Conservation (phyloP, 2,329 filamentous ascomycete genomes). For the Ophiostoma fasciatum region DNA sequence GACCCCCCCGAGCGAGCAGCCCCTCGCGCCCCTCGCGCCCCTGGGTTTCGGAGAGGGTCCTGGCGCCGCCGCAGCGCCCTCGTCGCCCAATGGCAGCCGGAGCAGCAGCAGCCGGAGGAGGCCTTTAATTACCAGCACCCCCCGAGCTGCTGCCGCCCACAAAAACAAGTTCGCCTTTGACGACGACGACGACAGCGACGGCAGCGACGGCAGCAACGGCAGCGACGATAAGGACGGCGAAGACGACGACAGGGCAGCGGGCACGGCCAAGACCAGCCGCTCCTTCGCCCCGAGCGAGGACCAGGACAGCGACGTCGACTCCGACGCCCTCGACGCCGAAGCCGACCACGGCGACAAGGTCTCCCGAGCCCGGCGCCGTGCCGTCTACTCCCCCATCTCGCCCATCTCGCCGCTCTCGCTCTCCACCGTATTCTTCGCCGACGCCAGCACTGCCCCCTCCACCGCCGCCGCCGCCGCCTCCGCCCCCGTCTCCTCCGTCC, state of each 20-base stretch:
- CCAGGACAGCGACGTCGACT: conserved; percentile 2
- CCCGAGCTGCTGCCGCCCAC: conserved; percentile 1
- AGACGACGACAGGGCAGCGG: too few species aligned
- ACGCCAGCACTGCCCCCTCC: conserved; percentile 14
- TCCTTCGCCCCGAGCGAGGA: too few species aligned
- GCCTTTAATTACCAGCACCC: neutral
- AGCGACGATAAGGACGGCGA: too few species aligned
- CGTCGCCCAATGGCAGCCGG: conserved; percentile 2
- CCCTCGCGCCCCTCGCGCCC: too few species aligned
- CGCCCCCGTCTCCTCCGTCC: conserved; percentile 1
- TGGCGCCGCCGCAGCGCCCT: conserved; percentile 1
- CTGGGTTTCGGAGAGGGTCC: conserved; percentile 6
- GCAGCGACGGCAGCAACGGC: conserved; percentile 1
- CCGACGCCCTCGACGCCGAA: too few species aligned
- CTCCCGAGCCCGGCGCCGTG: too few species aligned
- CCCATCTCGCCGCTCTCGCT: neutral
- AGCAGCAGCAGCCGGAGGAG: conserved; percentile 2
- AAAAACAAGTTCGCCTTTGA: conserved; percentile 7
- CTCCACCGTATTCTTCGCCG: conserved; percentile 12
- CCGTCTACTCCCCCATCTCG: too few species aligned
- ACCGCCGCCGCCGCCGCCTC: conserved; percentile 12
- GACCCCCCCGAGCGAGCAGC: too few species aligned
- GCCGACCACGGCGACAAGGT: too few species aligned
- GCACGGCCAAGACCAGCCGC: too few species aligned
- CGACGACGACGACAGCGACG: conserved; percentile 3